Evolutionary conservation across 306 rosid species (phyloP), one percentile per base, ranked within the genome.

Genomic region (Sindora glabra): DNA sequence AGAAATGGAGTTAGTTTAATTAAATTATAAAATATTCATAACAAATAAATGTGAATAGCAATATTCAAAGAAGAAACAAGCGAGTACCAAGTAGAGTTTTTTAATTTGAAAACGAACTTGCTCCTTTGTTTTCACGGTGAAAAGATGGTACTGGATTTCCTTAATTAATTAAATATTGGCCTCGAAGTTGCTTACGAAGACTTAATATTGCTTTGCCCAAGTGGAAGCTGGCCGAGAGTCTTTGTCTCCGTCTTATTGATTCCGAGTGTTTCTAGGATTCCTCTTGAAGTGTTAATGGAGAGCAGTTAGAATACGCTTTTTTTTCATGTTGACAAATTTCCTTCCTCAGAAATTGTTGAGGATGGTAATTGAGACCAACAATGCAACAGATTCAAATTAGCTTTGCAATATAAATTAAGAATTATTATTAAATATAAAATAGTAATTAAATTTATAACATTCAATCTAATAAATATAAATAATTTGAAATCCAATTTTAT

Each of bases 261-360:
- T 60, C 56, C 6, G 32, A 62, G 51, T 27, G 42, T 32, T 45
- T 40, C 12, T 61, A 8, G 56, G 69, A 57, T 62, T 58, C 57
- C 52, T 27, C 11, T 33, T 29, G 24, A 17, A 58, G 44, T 68
- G 51, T 53, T 61, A 45, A 59, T 33, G 62, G 32, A 33, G 36
- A 41, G 18, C 44, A 38, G 46, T 30, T 56, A 46, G 64, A 36
- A 50, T 67, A 38, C 59, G 18, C 7, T 19, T 48, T 54, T 44
- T 59, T 64, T 65, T 62, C 40, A 34, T 26, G 64, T 59, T 62
- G 82, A 76, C 77, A 67, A 65, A 4, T 14, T 21, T 70, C 61
- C 34, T 48, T 2, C 52, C 36, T 73, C 52, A 48, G 64, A 40
- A 26, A 36, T 30, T 62, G 59, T 18, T 67, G 51, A 64, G 70